phyloP scores from a whole-genome alignment of 371 early-diverging fungal species.

The Lichtheimia ramosa region DNA sequence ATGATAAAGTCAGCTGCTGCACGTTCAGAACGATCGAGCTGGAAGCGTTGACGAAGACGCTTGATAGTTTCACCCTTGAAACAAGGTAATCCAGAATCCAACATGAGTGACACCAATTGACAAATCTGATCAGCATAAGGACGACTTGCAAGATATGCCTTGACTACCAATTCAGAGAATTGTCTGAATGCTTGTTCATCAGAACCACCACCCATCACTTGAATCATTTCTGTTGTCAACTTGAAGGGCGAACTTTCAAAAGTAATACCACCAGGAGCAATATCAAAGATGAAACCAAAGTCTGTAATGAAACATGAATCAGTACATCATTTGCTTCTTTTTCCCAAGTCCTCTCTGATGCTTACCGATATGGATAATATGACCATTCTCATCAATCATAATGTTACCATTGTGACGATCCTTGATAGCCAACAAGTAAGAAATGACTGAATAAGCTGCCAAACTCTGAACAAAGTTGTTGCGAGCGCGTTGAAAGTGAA shows the following conservation, averaged over 20 bases:
- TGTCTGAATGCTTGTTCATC: constrained; percentile 83
- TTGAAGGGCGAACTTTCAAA: constrained; percentile 99
- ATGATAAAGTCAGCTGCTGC: constrained; percentile 95
- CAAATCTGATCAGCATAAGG: constrained; percentile 94
- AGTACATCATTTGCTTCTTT: neutral
- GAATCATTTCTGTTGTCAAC: constrained; percentile 97
- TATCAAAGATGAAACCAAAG: constrained; percentile 99
- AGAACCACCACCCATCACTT: constrained; percentile 91
- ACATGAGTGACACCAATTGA: constrained; percentile 89
- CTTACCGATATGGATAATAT: constrained; percentile 96
- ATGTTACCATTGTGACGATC: constrained; percentile 99
- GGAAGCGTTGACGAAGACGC: constrained; percentile 90
- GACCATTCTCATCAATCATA: constrained; percentile 97
- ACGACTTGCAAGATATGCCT: constrained; percentile 89
- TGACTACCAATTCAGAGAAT: constrained; percentile 90
- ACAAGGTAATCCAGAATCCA: constrained; percentile 97
- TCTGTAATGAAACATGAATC: constrained; percentile 51
- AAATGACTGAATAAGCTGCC: constrained; percentile 97
- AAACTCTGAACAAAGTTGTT: constrained; percentile 95
- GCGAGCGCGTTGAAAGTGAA: constrained; percentile 90
- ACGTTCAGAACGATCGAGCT: constrained; percentile 86
- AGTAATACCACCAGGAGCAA: constrained; percentile 98
- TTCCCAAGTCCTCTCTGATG: neutral
- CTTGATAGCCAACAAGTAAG: constrained; percentile 96
- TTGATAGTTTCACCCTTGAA: constrained; percentile 92